Percentiles rank a stretch among this genome's conserved stretches.
These are phyloP conservation scores for Peterozyma toletana DNA, from an alignment of 805 yeast genomes.

Conservation along the genomic window DNA sequence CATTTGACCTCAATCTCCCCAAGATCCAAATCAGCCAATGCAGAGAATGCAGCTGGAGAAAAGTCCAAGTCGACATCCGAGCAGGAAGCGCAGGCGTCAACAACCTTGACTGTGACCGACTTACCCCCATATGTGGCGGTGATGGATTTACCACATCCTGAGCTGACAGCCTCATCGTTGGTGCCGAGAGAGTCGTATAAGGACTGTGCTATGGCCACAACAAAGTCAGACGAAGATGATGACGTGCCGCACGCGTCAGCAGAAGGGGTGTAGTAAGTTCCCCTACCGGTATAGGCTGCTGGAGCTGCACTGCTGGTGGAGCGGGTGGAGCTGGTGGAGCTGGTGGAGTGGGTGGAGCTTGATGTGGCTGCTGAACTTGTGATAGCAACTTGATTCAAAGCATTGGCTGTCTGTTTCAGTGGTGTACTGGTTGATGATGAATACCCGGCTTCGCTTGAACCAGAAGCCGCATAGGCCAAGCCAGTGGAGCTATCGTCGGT, in stretches of 20 bases:
- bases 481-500: too few species aligned
- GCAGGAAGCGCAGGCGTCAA: conserved; percentile 48
- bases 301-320: conserved; percentile 1
- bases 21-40: conserved; percentile 35
- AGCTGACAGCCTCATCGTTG: conserved; percentile 19
- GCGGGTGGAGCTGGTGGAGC: conserved; percentile 6
- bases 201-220: conserved; percentile 41
- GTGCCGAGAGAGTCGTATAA: conserved; percentile 24
- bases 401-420: too few species aligned
- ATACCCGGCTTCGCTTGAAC: too few species aligned
- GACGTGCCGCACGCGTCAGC: conserved; percentile 45
- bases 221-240: conserved; percentile 31
- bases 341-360: conserved; percentile 1
- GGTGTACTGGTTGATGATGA: too few species aligned
- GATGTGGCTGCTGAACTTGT: conserved; percentile 4
- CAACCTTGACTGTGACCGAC: conserved; percentile 44
- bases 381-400: background rate
- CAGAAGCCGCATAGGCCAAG: too few species aligned
- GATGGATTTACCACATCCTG: conserved; percentile 44
- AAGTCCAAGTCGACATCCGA: conserved; percentile 39
- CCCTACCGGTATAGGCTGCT: conserved; percentile 28
- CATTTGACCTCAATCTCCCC: conserved; percentile 42
- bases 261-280: conserved; percentile 40
- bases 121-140: conserved; percentile 38
- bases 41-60: conserved; percentile 43